Evolutionary conservation across 257 asterid genomes (phyloP).

Genomic region (Petunia secreta): DNA sequence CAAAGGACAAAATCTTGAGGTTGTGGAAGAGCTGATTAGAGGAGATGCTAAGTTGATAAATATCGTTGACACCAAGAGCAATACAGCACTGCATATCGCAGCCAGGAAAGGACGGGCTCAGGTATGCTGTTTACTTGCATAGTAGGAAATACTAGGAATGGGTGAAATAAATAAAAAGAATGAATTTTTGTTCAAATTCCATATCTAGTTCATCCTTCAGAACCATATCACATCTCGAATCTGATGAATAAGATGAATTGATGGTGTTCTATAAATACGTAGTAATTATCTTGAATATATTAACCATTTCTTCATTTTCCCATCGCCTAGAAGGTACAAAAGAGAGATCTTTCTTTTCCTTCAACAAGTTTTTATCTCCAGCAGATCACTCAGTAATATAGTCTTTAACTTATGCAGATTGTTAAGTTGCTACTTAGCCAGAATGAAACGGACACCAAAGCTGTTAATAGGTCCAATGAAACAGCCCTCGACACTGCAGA

Average conservation of each 20-base stretch:
- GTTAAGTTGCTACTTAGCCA: constrained; percentile 44
- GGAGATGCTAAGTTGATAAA: constrained; percentile 41
- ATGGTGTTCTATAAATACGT: too few relatives aligned
- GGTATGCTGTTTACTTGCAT: constrained; percentile 33
- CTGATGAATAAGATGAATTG: too few relatives aligned
- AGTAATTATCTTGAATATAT: too few relatives aligned
- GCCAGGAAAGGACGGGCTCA: constrained; percentile 49
- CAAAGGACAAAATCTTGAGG: constrained; percentile 53
- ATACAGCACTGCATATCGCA: constrained; percentile 50
- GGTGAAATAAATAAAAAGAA: too few relatives aligned
- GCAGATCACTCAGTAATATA: background rate
- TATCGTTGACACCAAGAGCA: constrained; percentile 48
- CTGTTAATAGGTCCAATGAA: constrained; percentile 47
- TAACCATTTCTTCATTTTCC: too few relatives aligned
- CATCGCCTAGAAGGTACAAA: too few relatives aligned
- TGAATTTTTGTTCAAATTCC: too few relatives aligned
- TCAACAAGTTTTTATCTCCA: too few relatives aligned
- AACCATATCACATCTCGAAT: too few relatives aligned
- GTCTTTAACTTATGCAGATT: constrained; percentile 38
- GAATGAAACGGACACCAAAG: constrained; percentile 37
- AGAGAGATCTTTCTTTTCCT: too few relatives aligned
- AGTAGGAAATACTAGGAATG: too few relatives aligned
- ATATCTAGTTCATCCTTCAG: too few relatives aligned
- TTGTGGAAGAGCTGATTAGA: constrained; percentile 43
- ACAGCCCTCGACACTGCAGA: constrained; percentile 49